These are phyloP conservation scores for Trichoderma sp. DNA, from an alignment of 2,329 filamentous ascomycete species.

Conservation along the genomic window DNA sequence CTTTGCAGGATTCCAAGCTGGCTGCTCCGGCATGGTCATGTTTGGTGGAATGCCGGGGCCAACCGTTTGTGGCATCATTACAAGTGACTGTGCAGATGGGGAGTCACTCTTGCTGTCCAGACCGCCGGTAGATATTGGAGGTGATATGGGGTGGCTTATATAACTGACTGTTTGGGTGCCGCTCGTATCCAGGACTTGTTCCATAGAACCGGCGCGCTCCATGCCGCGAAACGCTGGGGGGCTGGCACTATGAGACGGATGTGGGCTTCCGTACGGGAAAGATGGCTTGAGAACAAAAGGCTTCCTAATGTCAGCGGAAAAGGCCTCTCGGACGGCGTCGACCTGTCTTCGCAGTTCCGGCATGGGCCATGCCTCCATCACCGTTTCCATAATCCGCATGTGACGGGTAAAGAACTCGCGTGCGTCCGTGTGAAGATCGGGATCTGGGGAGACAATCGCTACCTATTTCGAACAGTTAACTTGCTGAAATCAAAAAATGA, in stretches of 20 bases:
- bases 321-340: constrained; percentile 84
- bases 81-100: constrained; percentile 71
- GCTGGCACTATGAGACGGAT: constrained; percentile 64
- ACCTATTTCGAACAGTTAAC: constrained; percentile 58
- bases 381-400: constrained; percentile 90
- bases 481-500: neutral
- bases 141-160: constrained; percentile 72
- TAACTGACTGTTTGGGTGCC: constrained; percentile 67
- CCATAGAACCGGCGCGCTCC: constrained; percentile 54
- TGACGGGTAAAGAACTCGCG: constrained; percentile 89
- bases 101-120: constrained; percentile 78
- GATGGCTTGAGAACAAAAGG: constrained; percentile 87
- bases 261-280: constrained; percentile 85
- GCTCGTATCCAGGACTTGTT: constrained; percentile 58
- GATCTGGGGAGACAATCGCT: constrained; percentile 89
- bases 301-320: constrained; percentile 82
- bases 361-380: constrained; percentile 82
- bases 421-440: constrained; percentile 81
- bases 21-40: constrained; percentile 65
- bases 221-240: constrained; percentile 57
- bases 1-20: constrained; percentile 80
- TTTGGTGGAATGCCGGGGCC: constrained; percentile 56
- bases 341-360: constrained; percentile 89
- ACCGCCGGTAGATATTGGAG: constrained; percentile 74
- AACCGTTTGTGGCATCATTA: constrained; percentile 68